Evolutionary conservation across 2,329 filamentous ascomycete species (phyloP).

Genomic region (Penicillium sp.): DNA sequence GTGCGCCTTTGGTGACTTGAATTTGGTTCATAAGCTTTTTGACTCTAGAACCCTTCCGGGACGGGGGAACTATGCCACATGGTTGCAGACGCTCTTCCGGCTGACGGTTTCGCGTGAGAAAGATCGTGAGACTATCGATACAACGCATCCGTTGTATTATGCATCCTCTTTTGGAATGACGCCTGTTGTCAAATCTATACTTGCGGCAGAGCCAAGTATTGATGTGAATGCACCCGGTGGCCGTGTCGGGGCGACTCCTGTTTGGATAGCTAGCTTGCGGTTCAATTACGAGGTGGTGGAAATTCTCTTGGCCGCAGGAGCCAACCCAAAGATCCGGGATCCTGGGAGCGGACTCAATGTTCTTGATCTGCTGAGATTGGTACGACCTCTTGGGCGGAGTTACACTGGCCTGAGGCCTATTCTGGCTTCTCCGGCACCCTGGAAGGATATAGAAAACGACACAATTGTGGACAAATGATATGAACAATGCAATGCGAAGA

Average conservation of each 20-base stretch:
- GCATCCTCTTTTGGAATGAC: slow-evolving; percentile 23
- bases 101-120: background rate
- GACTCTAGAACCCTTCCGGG: slow-evolving; percentile 11
- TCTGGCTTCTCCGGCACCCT: slow-evolving; percentile 5
- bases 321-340: slow-evolving; percentile 19
- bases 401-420: slow-evolving; percentile 9
- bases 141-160: slow-evolving; percentile 23
- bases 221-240: slow-evolving; percentile 22
- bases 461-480: too few relatives aligned
- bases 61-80: slow-evolving; percentile 20
- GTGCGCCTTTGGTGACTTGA: background rate
- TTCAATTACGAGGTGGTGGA: slow-evolving; percentile 17
- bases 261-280: slow-evolving; percentile 18
- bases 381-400: background rate
- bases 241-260: slow-evolving; percentile 16
- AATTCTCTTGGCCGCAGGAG: slow-evolving; percentile 21
- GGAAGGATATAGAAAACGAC: background rate
- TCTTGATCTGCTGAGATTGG: slow-evolving; percentile 8
- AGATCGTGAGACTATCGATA: slow-evolving; percentile 7
- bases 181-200: slow-evolving; percentile 17
- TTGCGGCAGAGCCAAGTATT: slow-evolving; percentile 15
- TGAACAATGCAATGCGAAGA: too few relatives aligned
- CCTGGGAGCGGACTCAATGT: slow-evolving; percentile 12
- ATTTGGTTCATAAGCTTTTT: slow-evolving; percentile 17
- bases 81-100: slow-evolving; percentile 16